Base-by-base conservation (phyloP, 2,329 filamentous ascomycete species). In the Xenoacremonium recifei region DNA sequence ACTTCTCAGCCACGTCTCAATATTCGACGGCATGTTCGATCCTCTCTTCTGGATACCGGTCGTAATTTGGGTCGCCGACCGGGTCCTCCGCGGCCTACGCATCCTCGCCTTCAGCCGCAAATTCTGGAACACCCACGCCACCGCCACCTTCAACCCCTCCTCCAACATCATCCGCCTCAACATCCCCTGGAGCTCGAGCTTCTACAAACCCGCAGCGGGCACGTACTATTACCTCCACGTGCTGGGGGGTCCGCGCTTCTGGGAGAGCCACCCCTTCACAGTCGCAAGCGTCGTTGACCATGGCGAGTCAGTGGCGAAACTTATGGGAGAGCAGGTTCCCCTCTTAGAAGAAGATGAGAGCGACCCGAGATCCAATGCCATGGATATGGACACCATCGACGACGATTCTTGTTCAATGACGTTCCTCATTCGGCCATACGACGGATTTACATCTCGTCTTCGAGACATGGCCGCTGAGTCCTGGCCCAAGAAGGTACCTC, bases 211-310 rank as follows among this genome's bases (percentile, higher is more conserved):
- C 2, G 45, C 49, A 0, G 64, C 71, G 0, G 72, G 72, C 0
- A 72, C 68, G 0, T 73, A 65, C 48, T 75, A 71, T 49, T 75
- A 72, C 40, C 48, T 76, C 1, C 67, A 70, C 35, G 57, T 71
- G 6, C 61, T 75, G 4, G 61, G 68, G 35, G 63, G 63, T 17
- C 41, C 57, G 11, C 54, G 60, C 1, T 65, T 65, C 38, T 76
- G 73, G 73, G 71, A 76, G 44, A 74, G 69, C 43, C 73, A 76
- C 33, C 73, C 73, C 0, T 76, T 76, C 38, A 75, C 73, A 0
- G 65, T 75, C 10, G 69, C 69, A 1, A 59, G 57, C 7, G 49
- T 63, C 2, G 31, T 42, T 3, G 50, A 57, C 23, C 38, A 50
- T 19, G 41, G 40, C 1, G 19, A 53, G 9, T 37, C 25, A 0